Evolutionary conservation across 2,329 filamentous ascomycete species (phyloP), one percentile per base, ranked within the genome.

Genomic region (Exserohilum rostratum): DNA sequence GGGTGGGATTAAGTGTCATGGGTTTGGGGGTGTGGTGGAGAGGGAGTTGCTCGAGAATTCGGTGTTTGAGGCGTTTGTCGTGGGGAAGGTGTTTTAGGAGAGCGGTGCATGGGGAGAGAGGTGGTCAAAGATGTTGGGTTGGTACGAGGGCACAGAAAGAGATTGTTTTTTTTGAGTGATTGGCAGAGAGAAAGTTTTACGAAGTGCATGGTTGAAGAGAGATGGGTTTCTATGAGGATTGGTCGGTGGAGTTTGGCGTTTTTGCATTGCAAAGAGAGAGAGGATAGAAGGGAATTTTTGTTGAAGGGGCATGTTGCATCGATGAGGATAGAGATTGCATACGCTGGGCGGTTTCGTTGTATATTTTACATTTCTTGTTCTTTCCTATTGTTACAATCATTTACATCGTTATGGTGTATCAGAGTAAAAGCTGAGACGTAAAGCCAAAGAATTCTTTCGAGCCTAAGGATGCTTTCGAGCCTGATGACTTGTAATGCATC

Each of bases 1-100:
- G 43, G 53, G 40, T n/a, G 50, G 62, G 5, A 58, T 72, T 1
- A 68, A 66, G 43, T 75, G 72, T 50, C 64, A 74, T 58, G 72
- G 72, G 70, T 68, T 67, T 50, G 64, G 65, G 12, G 65, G 53
- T 9, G 65, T 68, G 1, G 50, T 68, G 27, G 47, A 55, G 1
- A 60, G 50, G 40, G 46, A 58, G 6, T 33, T 53, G 11, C 53
- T 68, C 40, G 59, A 63, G 18, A 47, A 61, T 38, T 31, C 46
- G 2, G 20, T 62, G 1, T 62, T 57, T 20, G 60, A 61, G 30
- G 46, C 61, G 6, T 62, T 64, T 50, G 55, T 60, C 7, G 50
- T 60, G n/a, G 57, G 50, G 9, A 51, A 51, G 29, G 47, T 64
- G 15, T 62, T 64, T 29, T 58, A 27, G n/a, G n/a, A n/a, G n/a